These are phyloP conservation scores for Rhynchospora tenuis DNA, from an alignment of 176 grass and related monocot genomes.

Conservation along the genomic window DNA sequence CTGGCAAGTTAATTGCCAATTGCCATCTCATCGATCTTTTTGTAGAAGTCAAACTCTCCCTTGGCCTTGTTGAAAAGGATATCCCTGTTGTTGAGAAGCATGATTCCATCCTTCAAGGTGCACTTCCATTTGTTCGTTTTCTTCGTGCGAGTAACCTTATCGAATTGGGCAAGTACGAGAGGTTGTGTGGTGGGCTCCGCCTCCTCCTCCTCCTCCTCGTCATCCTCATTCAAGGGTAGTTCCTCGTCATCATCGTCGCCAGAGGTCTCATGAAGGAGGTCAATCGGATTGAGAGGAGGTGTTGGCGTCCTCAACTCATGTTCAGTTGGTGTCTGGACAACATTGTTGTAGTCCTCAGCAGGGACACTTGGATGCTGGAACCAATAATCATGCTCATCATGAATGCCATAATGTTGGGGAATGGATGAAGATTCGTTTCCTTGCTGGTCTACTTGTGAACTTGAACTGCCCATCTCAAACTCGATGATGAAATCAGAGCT, in stretches of 20 bases:
- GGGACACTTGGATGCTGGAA: constrained; percentile 23
- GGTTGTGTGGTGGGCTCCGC: constrained; percentile 19
- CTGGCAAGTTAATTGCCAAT: no score
- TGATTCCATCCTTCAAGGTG: constrained; percentile 39
- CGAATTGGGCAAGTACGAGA: constrained; percentile 35
- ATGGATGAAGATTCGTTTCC: constrained; percentile 8
- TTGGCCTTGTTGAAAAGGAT: no score
- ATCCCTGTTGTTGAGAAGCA: constrained; percentile 29
- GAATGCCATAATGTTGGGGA: constrained; percentile 31
- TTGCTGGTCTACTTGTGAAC: not conserved
- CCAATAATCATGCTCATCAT: constrained; percentile 37
- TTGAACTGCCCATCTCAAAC: constrained; percentile 25
- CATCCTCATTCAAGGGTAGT: no score
- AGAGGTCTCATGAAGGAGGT: no score
- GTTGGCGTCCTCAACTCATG: constrained; percentile 27
- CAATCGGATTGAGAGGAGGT: no score
- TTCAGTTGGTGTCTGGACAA: constrained; percentile 21
- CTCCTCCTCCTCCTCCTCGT: constrained; percentile 25
- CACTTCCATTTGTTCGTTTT: constrained; percentile 31
- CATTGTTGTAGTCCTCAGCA: constrained; percentile 27
- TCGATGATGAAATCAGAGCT: constrained; percentile 53
- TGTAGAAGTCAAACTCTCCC: no score
- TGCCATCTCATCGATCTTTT: no score
- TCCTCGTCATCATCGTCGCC: no score
- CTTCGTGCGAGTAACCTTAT: constrained; percentile 37